Percentiles rank a stretch among this genome's conserved stretches.
Evolutionary conservation across 1,284 basidiomycete species (phyloP).

Genomic region (Ustilago shanxiensis): DNA sequence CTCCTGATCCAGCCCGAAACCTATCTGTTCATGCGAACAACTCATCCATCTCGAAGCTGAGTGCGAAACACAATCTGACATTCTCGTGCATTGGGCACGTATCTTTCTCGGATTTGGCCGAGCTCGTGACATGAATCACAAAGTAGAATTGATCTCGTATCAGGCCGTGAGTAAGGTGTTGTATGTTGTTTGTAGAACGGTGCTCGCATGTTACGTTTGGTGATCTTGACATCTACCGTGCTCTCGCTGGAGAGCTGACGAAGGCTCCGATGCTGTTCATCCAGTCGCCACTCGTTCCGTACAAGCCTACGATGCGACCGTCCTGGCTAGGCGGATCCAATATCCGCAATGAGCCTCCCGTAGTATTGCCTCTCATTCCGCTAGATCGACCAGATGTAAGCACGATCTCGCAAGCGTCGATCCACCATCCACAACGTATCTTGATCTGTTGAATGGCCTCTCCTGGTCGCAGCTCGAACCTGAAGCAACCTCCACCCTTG

Average conservation of each 20-base stretch:
- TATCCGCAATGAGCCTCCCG: conserved; percentile 35
- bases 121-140: neutral
- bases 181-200: too few species aligned
- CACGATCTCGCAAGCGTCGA: conserved; percentile 50
- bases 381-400: conserved; percentile 29
- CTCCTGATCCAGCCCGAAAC: neutral
- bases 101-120: conserved; percentile 1
- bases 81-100: neutral
- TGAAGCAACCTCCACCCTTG: conserved; percentile 23
- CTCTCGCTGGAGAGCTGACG: neutral
- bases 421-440: conserved; percentile 45
- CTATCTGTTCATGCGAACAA: conserved; percentile 1
- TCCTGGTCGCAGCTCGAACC: conserved; percentile 11
- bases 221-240: neutral
- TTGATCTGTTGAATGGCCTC: conserved; percentile 32
- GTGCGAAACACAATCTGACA: neutral
- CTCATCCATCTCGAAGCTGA: conserved; percentile 1
- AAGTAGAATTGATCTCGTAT: neutral
- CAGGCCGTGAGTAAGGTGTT: neutral
- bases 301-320: conserved; percentile 35
- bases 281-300: conserved; percentile 38
- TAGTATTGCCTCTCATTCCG: conserved; percentile 41
- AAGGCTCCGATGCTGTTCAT: conserved; percentile 38
- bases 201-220: neutral
- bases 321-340: conserved; percentile 28